Base-by-base conservation (phyloP, 371 early-diverging fungal species). In the Mortierella sp. region DNA sequence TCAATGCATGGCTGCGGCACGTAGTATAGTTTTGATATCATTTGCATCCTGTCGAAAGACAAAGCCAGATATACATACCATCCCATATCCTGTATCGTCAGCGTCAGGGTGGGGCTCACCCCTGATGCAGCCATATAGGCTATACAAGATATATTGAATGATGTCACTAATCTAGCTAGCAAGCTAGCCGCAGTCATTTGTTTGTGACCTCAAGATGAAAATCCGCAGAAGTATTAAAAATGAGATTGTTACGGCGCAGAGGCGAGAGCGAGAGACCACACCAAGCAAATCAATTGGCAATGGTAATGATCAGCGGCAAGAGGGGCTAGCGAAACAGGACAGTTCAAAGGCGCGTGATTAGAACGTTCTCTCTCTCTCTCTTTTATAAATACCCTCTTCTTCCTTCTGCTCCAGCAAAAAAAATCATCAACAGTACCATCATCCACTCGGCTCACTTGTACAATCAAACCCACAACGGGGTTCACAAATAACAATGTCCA, bases 401-500 rank as follows among this genome's bases (percentile, higher is more conserved):
- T 63, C 58, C 43, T 21, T 40, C 55, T 22, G 36, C 36, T 36
- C 36, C 36, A 36, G 36, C 55, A 9, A 43, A 43, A 9, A 43
- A 43, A 43, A 43, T 6, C n/a, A 48, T 57, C 32, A 2, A 58
- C 63, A 53, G 3, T 53, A 32, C 28, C 67, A 16, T 19, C 47
- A 19, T 32, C 24, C 15, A 43, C 60, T n/a, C 60, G 4, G 58
- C 50, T 21, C 24, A 55, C 48, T 38, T 28, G 3, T 61, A 52
- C 65, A 21, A 22, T n/a, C 52, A 47, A 21, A 52, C 38, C 16
- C 57, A 57, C 57, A 28, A 10, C 32, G 24, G 32, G 28, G 3
- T 57, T 7, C 22, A 57, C 8, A 22, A 4, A 57, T 28, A 22
- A 59, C 3, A 52, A 72, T 72, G 78, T 68, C 78, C 52, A 69